Evolutionary conservation across 208 protist species (phyloP), one percentile per base, ranked within the genome.

Genomic region (Leishmania lainsoni): DNA sequence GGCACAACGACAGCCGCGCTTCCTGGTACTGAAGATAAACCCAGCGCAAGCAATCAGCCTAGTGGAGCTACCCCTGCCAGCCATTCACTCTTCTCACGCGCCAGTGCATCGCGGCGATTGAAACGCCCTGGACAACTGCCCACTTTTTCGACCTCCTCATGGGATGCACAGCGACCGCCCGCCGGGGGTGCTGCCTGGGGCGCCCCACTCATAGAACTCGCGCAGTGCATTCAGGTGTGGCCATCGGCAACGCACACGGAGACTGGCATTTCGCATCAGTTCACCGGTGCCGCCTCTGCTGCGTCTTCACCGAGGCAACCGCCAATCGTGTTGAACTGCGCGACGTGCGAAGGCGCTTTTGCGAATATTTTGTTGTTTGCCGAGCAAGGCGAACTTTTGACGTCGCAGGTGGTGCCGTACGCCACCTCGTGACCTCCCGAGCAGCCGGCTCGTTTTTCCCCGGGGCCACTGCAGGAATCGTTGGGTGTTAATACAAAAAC

Each of bases 321-420:
- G 14, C 81, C 81, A 8, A 80, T 89, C 8, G 75, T 87, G 63
- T 75, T 95, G 26, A 85, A 89, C 61, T 90, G 89, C 45, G 90
- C 89, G 20, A 95, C 91, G 22, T 95, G 92, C 68, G 92, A 95
- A 66, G 92, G 92, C 0, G 81, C 78, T 5, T 88, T 86, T 69
- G 29, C 88, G 49, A 90, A 84, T n/a, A 83, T 91, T 49, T 69
- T 88, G 42, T 75, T 95, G 26, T 87, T 90, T 56, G 81, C 85
- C 12, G 80, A 90, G 10, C 76, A 85, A 6, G 81, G 81, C 17
- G 81, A 81, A 63, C 17, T 84, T 0, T 20, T 52, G 29, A 65
- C 81, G 5, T 84, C 81, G 12, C 56, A 32, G 35, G 81, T 71
- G 14, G 14, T 84, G 5, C 81, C 54, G 32, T 84, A 84, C 56